These are phyloP conservation scores for Plasmodium yoelii DNA, from an alignment of 169 alveolate species.

Conservation along the genomic window DNA sequence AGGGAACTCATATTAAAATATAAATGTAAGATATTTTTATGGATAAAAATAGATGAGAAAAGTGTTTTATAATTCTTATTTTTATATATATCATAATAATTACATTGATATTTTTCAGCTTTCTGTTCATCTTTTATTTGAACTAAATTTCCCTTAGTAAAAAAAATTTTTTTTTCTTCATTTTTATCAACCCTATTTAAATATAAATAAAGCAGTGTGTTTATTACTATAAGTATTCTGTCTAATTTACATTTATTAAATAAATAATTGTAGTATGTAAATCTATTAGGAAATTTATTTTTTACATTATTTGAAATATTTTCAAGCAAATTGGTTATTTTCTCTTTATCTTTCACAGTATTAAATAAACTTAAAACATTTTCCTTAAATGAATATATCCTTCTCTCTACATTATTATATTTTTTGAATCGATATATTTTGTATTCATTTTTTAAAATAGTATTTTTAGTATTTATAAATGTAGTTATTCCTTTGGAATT, in stretches of 20 bases:
- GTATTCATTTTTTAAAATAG: constrained; percentile 4
- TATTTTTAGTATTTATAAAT: background rate
- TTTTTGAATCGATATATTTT: constrained; percentile 10
- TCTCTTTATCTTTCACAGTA: constrained; percentile 16
- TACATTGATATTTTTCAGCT: constrained; percentile 72
- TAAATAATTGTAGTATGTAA: constrained; percentile 19
- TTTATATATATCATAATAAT: constrained; percentile 66
- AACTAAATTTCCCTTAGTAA: constrained; percentile 66
- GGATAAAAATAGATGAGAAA: constrained; percentile 63
- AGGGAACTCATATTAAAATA: constrained; percentile 76
- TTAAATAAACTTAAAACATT: constrained; percentile 23
- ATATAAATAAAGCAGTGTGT: constrained; percentile 34
- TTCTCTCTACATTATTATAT: constrained; percentile 16
- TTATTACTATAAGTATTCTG: constrained; percentile 50
- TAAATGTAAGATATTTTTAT: constrained; percentile 74
- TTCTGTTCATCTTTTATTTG: constrained; percentile 55
- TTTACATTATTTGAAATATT: constrained; percentile 13
- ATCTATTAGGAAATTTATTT: constrained; percentile 15
- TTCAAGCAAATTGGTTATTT: constrained; percentile 8
- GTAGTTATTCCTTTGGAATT: constrained; percentile 4
- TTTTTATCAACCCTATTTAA: constrained; percentile 49
- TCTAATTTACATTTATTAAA: constrained; percentile 73
- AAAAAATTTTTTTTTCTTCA: constrained; percentile 56
- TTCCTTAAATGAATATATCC: constrained; percentile 22
- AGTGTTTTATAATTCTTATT: constrained; percentile 73